Conservation (phyloP, 2,329 filamentous ascomycete genomes). For the Fusarium sarcochroum region DNA sequence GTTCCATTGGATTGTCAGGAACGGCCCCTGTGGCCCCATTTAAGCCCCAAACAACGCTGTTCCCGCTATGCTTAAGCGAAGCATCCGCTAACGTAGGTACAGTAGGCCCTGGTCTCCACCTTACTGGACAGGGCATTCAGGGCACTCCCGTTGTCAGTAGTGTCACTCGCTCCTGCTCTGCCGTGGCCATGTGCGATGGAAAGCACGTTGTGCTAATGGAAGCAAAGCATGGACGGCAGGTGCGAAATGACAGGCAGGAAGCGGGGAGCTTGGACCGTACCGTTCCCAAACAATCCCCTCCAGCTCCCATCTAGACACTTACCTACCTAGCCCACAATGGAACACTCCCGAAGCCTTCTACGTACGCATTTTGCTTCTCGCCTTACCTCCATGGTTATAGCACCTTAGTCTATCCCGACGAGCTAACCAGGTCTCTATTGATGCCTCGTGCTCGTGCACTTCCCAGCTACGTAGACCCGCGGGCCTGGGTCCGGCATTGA, state of each 20-base stretch:
- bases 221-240: slow-evolving; percentile 22
- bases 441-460: slow-evolving; percentile 20
- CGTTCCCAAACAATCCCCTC: background rate
- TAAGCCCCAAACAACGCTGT: slow-evolving; percentile 45
- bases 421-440: slow-evolving; percentile 10
- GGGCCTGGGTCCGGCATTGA: slow-evolving; percentile 43
- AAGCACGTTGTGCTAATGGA: slow-evolving; percentile 17
- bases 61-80: slow-evolving; percentile 49
- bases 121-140: background rate
- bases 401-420: slow-evolving; percentile 9
- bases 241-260: slow-evolving; percentile 27
- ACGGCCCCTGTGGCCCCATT: slow-evolving; percentile 25
- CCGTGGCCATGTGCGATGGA: slow-evolving; percentile 19
- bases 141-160: background rate
- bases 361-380: slow-evolving; percentile 18
- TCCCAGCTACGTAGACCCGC: slow-evolving; percentile 25
- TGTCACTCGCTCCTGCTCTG: slow-evolving; percentile 10
- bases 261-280: slow-evolving; percentile 32
- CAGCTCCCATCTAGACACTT: slow-evolving; percentile 1
- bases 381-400: slow-evolving; percentile 12
- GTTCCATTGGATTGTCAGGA: slow-evolving; percentile 1
- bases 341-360: slow-evolving; percentile 25
- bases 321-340: slow-evolving; percentile 25
- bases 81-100: slow-evolving; percentile 36
- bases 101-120: slow-evolving; percentile 20